Evolutionary conservation across 805 yeast genomes (phyloP), one percentile per base, ranked within the genome.

Genomic region (Brettanomyces naardenensis): DNA sequence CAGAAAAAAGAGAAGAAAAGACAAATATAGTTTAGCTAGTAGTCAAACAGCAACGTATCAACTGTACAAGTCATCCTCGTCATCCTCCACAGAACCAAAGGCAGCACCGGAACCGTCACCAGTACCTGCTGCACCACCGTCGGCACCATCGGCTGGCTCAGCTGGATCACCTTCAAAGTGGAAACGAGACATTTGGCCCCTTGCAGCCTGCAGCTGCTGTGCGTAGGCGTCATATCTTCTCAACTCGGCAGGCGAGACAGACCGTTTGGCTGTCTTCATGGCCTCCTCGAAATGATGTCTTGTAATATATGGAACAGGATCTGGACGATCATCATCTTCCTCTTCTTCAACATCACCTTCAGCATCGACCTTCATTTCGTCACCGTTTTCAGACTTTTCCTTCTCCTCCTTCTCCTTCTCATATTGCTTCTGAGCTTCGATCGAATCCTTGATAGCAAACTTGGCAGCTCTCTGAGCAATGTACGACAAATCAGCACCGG

Each of bases 191-290:
- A 85, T 82, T 61, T 85, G 95, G 35, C 98, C 97, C 68, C 98
- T 86, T 1, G 96, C 84, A 41, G 95, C 86, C 63, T 82, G 94
- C 63, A 92, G 72, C 66, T 90, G 96, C 65, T 90, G 96, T 36
- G 96, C 95, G 56, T 90, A 92, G 6, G 97, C 94, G 69, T 92
- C 98, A 62, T 92, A 92, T 66, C 98, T 89, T 67, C 99, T 92
- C 57, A 92, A 74, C 66, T 92, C 98, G 28, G 96, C 85, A 57
- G 94, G 97, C 29, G 94, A 80, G 35, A 92, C 99, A 40, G 97
- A 89, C 54, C 97, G 84, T 65, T 88, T 83, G 38, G 98, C 99
- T 1, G 97, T 88, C 79, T 90, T 89, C 99, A 92, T 92, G 33
- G 99, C 99, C 71, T 92, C 97, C 65, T 92, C 96, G 54, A 92